A percentile compares a stretch with the other conserved stretches of the same genome.
These are phyloP conservation scores for Nothopassalora personata DNA, from an alignment of 2,329 filamentous ascomycete species.

Conservation along the genomic window DNA sequence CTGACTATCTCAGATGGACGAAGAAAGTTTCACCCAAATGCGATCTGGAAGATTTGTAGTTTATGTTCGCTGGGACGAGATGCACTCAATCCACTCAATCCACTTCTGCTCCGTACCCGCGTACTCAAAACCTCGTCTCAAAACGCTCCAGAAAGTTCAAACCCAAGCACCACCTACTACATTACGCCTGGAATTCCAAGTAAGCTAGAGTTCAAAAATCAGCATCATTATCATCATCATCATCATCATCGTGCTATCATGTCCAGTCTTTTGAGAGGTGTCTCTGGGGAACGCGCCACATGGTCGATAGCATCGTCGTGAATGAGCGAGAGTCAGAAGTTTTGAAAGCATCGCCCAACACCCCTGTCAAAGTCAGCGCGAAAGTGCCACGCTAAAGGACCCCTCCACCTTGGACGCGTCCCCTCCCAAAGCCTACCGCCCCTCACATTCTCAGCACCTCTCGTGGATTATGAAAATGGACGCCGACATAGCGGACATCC, in stretches of 20 bases:
- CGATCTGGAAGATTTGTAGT: neutral
- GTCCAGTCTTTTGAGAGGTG: too few relatives aligned
- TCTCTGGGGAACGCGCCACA: too few relatives aligned
- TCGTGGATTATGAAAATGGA: conserved; percentile 16
- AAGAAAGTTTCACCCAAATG: neutral
- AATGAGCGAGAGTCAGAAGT: too few relatives aligned
- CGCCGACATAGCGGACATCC: conserved; percentile 48
- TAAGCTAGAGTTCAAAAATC: neutral
- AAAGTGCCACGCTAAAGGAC: neutral
- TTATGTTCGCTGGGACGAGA: neutral
- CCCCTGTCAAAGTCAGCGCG: neutral
- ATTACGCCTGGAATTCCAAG: neutral
- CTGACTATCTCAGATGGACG: neutral
- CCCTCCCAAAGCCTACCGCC: neutral
- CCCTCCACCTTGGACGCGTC: neutral
- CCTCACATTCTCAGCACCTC: neutral
- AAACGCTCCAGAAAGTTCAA: neutral
- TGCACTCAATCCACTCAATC: neutral
- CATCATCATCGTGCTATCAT: too few relatives aligned
- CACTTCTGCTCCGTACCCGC: neutral
- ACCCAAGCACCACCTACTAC: neutral
- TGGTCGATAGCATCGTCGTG: too few relatives aligned
- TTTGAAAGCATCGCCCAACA: neutral
- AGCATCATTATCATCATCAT: neutral
- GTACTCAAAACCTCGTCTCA: neutral